Evolutionary conservation across 2,329 filamentous ascomycete species (phyloP).

Genomic region (Dactylellina drechsleri): DNA sequence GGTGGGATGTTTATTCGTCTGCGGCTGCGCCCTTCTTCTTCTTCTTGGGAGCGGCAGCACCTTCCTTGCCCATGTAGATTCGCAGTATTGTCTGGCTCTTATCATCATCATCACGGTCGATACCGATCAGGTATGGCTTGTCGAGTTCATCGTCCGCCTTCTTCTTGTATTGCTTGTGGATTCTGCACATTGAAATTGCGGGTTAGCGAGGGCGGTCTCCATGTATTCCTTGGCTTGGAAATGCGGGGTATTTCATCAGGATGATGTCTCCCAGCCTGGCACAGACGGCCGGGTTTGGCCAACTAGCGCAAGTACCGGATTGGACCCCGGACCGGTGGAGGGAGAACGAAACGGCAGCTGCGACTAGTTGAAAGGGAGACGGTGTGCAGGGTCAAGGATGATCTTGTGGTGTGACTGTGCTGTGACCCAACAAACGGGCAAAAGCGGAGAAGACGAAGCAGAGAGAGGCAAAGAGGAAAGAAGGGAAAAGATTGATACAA

Average conservation of each 20-base stretch:
- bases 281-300: not conserved
- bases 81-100: slow-evolving; percentile 83
- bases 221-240: not conserved
- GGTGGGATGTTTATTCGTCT: slow-evolving; percentile 56
- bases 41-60: slow-evolving; percentile 69
- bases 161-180: slow-evolving; percentile 56
- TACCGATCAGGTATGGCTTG: slow-evolving; percentile 85
- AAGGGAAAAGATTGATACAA: not conserved
- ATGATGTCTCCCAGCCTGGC: not conserved
- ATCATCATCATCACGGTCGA: slow-evolving; percentile 96
- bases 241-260: slow-evolving; percentile 2
- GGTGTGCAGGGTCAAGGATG: slow-evolving; percentile 1
- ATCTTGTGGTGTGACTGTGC: slow-evolving; percentile 7
- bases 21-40: slow-evolving; percentile 69
- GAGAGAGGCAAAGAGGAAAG: not conserved
- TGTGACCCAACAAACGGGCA: slow-evolving; percentile 32
- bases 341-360: slow-evolving; percentile 1
- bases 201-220: slow-evolving; percentile 7
- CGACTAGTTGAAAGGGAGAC: not conserved
- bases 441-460: not conserved
- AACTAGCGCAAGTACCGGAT: not conserved
- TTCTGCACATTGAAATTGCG: slow-evolving; percentile 6
- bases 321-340: not conserved
- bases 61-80: slow-evolving; percentile 83
- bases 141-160: slow-evolving; percentile 93